phyloP scores from a whole-genome alignment of 2,329 filamentous ascomycete species.

The Pseudogymnoascus sp. region DNA sequence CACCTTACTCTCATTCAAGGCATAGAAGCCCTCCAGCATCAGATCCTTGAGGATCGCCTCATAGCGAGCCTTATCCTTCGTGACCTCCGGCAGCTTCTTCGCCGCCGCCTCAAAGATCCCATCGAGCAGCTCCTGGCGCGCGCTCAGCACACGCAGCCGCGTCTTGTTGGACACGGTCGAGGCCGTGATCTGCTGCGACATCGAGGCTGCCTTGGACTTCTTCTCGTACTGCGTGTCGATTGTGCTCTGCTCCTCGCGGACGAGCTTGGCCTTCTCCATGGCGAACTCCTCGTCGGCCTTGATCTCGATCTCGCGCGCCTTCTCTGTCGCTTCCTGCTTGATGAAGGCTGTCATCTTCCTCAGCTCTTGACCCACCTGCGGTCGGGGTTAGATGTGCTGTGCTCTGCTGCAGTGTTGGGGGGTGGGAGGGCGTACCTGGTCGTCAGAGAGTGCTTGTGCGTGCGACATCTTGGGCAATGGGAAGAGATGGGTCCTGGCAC shows the following conservation, averaged over 20 bases:
- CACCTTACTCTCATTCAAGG: slow-evolving; percentile 73
- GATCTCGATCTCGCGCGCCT: slow-evolving; percentile 93
- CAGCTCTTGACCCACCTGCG: slow-evolving; percentile 90
- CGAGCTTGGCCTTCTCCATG: slow-evolving; percentile 98
- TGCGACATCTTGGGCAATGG: slow-evolving; percentile 69
- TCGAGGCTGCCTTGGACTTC: slow-evolving; percentile 97
- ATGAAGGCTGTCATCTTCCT: slow-evolving; percentile 99
- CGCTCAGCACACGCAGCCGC: slow-evolving; percentile 76
- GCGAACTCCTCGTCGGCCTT: slow-evolving; percentile 99
- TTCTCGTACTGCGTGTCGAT: slow-evolving; percentile 94
- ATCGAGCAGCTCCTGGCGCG: slow-evolving; percentile 86
- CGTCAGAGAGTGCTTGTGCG: slow-evolving; percentile 91
- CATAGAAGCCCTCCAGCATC: slow-evolving; percentile 84
- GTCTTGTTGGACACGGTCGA: slow-evolving; percentile 97
- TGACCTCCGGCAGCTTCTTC: slow-evolving; percentile 59
- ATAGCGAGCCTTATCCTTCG: slow-evolving; percentile 69
- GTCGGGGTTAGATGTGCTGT: slow-evolving; percentile 7
- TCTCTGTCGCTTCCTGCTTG: slow-evolving; percentile 95
- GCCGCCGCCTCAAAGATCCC: slow-evolving; percentile 76
- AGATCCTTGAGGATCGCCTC: slow-evolving; percentile 68
- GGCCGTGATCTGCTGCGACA: slow-evolving; percentile 97
- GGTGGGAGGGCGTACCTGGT: slow-evolving; percentile 60
- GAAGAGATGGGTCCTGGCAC: slow-evolving; percentile 12
- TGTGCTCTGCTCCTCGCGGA: slow-evolving; percentile 85
- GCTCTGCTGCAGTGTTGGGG: slow-evolving; percentile 10